Percentiles rank a stretch among this genome's conserved stretches.
phyloP scores from a whole-genome alignment of 495 filamentous ascomycete genomes.

The Penicillium cosmopolitanum region DNA sequence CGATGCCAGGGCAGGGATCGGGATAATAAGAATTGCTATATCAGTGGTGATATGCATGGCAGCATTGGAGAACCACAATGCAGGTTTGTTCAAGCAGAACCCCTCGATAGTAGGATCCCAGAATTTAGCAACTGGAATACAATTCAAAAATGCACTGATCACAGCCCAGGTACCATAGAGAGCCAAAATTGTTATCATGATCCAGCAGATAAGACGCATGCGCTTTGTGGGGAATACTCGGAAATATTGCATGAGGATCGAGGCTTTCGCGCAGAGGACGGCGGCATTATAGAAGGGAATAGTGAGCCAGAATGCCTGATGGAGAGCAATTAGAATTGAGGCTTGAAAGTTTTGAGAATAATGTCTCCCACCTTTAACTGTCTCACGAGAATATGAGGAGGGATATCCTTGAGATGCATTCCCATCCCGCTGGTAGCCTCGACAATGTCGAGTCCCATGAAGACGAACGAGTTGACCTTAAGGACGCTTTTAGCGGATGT shows the following conservation, averaged over 20 bases:
- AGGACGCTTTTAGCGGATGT: not conserved
- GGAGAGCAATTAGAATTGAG: not conserved
- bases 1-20: conserved; percentile 48
- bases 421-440: conserved; percentile 48
- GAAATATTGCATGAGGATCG: conserved; percentile 54
- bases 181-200: conserved; percentile 45
- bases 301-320: conserved; percentile 48
- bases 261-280: conserved; percentile 55
- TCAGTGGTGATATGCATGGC: conserved; percentile 58
- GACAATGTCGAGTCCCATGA: conserved; percentile 45
- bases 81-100: conserved; percentile 45
- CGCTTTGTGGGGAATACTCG: conserved; percentile 48
- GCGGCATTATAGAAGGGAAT: conserved; percentile 53
- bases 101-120: conserved; percentile 38
- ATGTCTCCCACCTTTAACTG: conserved; percentile 43
- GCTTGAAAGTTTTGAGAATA: not conserved
- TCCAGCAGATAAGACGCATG: conserved; percentile 47
- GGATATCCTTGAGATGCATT: conserved; percentile 42
- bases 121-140: conserved; percentile 51
- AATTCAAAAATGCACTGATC: conserved; percentile 49
- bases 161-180: conserved; percentile 48
- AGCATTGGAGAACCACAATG: conserved; percentile 54
- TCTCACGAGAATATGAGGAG: conserved; percentile 32
- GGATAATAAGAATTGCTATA: conserved; percentile 54
- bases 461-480: conserved; percentile 42